Base-by-base conservation (phyloP, 2,329 filamentous ascomycete species). In the Xylaria arbuscula region DNA sequence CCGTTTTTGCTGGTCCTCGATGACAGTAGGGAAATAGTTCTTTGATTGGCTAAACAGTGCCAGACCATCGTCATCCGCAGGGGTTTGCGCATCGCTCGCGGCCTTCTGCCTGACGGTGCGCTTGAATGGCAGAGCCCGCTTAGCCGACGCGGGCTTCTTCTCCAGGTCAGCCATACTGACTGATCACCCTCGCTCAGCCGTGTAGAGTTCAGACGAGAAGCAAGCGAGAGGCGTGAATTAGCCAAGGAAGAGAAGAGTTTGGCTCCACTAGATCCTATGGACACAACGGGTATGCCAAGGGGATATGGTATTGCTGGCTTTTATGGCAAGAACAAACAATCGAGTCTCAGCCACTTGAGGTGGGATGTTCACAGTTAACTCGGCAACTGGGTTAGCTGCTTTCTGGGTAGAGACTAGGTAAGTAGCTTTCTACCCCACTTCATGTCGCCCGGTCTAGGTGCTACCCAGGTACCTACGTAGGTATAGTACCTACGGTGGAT, bases 31-130 rank as follows among this genome's bases (percentile, higher is more conserved):
- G 59, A 84, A 85, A 74, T 87, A 86, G 66, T 84, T 80, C 69
- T 83, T 84, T 13, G 84, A 80, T 5, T 84, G 83, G 50, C 82
- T 81, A 70, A 89, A 89, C 6, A 88, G 78, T 1, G 79, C 79
- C 11, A 88, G 79, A 2, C 76, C 77, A 59, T 82, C 80, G 34
- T 78, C 80, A 47, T 82, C 78, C 17, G 77, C 74, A 59, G 54
- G 61, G 65, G 74, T 64, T 24, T 73, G 64, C n/a, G 74, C 76
- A 1, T 79, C 75, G 28, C 70, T 71, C 1, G 76, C 73, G 10
- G 66, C 61, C 51, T 75, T 74, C 54, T 80, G 81, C 70, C 82
- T 76, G 22, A 80, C 83, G 1, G 84, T 86, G 13, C 83, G 83
- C 69, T 86, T 86, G 76, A 86, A 86, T 0, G 84, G 84, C 1